A percentile compares a stretch with the other conserved stretches of the same genome.
phyloP scores from a whole-genome alignment of 176 grass and related monocot genomes.

The Themeda triandra region DNA sequence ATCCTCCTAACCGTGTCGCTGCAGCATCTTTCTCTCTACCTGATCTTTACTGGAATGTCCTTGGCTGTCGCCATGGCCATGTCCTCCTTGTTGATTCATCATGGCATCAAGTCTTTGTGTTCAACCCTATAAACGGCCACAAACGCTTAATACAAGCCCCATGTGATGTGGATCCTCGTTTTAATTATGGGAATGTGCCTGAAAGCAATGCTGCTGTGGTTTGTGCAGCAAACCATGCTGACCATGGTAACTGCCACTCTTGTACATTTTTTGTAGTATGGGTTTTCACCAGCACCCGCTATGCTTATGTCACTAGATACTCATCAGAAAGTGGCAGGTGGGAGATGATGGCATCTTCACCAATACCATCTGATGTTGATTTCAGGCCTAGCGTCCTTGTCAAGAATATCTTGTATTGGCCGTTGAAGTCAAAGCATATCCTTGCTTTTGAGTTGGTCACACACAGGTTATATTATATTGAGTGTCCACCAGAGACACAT shows the following conservation, averaged over 20 bases:
- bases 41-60: conserved; percentile 21
- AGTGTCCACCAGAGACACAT: conserved; percentile 34
- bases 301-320: conserved; percentile 31
- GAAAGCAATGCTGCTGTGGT: conserved; percentile 24
- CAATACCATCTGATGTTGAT: conserved; percentile 21
- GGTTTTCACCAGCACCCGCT: conserved; percentile 9
- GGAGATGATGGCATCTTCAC: not conserved
- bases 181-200: conserved; percentile 23
- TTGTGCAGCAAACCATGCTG: conserved; percentile 15
- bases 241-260: conserved; percentile 8
- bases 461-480: conserved; percentile 20
- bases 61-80: conserved; percentile 25
- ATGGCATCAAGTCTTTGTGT: conserved; percentile 17
- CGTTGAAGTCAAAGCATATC: conserved; percentile 29
- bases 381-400: conserved; percentile 37
- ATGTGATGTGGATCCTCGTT: conserved; percentile 16
- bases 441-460: conserved; percentile 20
- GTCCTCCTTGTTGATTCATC: conserved; percentile 25
- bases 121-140: conserved; percentile 17
- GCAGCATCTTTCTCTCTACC: not conserved
- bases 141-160: not conserved
- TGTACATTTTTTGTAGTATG: conserved; percentile 25
- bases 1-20: not conserved
- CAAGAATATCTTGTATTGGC: conserved; percentile 28
- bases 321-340: conserved; percentile 17